A percentile compares a stretch with the other conserved stretches of the same genome.
Conservation (phyloP, 352 stramenopile genomes). For the Stramenopiles sp. region DNA sequence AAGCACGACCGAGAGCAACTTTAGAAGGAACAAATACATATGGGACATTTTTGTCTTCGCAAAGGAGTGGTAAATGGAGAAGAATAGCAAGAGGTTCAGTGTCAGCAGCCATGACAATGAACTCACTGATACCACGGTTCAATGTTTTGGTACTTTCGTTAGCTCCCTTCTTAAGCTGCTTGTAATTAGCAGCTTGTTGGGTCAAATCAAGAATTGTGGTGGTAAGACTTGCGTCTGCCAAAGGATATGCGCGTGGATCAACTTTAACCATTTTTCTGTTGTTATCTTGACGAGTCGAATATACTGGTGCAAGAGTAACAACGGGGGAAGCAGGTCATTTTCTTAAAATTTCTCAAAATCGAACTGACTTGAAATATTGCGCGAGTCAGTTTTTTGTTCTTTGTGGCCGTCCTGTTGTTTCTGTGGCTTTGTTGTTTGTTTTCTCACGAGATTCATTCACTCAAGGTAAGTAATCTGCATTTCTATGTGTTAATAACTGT, state of each 20-base stretch:
- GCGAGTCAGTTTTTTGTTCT: too few relatives aligned
- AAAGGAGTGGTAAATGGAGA: constrained; percentile 88
- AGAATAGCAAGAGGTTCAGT: constrained; percentile 98
- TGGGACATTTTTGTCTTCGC: constrained; percentile 86
- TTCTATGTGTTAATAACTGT: too few relatives aligned
- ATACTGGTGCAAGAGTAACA: constrained; percentile 6
- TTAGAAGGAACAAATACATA: constrained; percentile 87
- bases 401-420: too few relatives aligned
- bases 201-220: constrained; percentile 93
- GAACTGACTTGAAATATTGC: too few relatives aligned
- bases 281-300: neutral
- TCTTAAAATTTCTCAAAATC: too few relatives aligned
- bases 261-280: constrained; percentile 3
- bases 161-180: constrained; percentile 99
- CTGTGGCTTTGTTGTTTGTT: too few relatives aligned
- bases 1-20: constrained; percentile 84
- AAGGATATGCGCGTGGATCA: constrained; percentile 16
- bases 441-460: too few relatives aligned
- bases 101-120: constrained; percentile 98
- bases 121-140: constrained; percentile 95
- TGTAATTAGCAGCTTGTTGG: constrained; percentile 95
- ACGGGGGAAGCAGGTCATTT: too few relatives aligned
- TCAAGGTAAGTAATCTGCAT: too few relatives aligned
- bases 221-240: constrained; percentile 23
- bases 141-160: constrained; percentile 99